Percentiles rank a stretch among this genome's conserved stretches.
Evolutionary conservation across 2,329 filamentous ascomycete genomes (phyloP).

Genomic region (Stagonosporopsis rhizophila): DNA sequence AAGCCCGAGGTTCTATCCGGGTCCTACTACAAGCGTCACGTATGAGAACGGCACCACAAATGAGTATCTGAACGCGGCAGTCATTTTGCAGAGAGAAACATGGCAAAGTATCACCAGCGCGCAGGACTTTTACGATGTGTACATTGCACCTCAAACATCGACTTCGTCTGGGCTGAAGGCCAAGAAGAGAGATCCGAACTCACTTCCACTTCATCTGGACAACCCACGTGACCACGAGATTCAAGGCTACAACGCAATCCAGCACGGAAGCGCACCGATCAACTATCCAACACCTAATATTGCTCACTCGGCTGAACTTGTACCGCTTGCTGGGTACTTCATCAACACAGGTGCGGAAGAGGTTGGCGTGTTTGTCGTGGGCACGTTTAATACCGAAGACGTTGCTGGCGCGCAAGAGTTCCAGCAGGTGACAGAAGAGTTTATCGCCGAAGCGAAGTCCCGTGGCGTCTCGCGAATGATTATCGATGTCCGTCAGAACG

Average conservation of each 20-base stretch:
- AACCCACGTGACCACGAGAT: constrained; percentile 41
- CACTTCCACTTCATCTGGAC: constrained; percentile 36
- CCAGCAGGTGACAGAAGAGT: constrained; percentile 49
- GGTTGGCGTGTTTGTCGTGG: constrained; percentile 55
- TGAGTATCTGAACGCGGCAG: constrained; percentile 41
- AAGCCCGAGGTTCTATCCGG: constrained; percentile 45
- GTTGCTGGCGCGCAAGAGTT: constrained; percentile 40
- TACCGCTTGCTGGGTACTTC: constrained; percentile 56
- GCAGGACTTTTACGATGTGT: constrained; percentile 50
- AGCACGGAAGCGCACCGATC: constrained; percentile 33
- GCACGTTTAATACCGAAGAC: constrained; percentile 49
- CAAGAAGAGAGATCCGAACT: constrained; percentile 36
- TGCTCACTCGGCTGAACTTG: constrained; percentile 38
- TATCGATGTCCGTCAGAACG: constrained; percentile 69
- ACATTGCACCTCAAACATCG: constrained; percentile 29
- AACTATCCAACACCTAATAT: constrained; percentile 49
- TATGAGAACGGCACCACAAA: constrained; percentile 48
- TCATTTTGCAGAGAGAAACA: constrained; percentile 28
- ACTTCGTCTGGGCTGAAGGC: constrained; percentile 19
- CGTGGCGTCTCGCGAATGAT: constrained; percentile 65
- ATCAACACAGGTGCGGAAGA: constrained; percentile 51
- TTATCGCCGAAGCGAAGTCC: constrained; percentile 57
- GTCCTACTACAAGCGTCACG: constrained; percentile 35
- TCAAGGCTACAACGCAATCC: constrained; percentile 24
- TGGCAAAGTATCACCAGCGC: constrained; percentile 47